Base-by-base conservation (phyloP, 2,329 filamentous ascomycete species). In the Trichoderma sp. region DNA sequence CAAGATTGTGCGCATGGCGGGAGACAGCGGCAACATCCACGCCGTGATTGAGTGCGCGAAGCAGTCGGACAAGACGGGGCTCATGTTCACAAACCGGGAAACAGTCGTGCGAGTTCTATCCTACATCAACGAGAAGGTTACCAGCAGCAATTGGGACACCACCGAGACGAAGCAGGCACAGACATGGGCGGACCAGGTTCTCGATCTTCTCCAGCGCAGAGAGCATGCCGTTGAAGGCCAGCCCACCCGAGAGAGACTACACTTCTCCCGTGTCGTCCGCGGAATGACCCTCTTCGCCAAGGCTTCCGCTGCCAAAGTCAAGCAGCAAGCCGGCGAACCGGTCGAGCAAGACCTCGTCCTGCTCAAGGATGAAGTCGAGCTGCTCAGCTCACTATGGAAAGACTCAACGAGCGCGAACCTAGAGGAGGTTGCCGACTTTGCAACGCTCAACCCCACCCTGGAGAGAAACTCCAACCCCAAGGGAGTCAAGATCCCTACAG, bases 41-140 rank as follows among this genome's bases (percentile, higher is more conserved):
- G 73, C 81, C 14, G 76, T 88, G 40, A 81, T 89, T 72, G 84
- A 88, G 70, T 83, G 82, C 72, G 82, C 84, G 53, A 83, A 83
- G 72, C 78, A 81, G 72, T 81, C 79, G 66, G 76, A 80, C 35
- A 78, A 79, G 75, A 88, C 87, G 1, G 82, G 81, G 5, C 78
- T 86, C 72, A 71, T 75, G 49, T 78, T 88, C 31, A 75, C 81
- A 56, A 71, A 72, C 19, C 79, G 79, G 68, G 83, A 85, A 74
- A 78, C 76, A 69, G 79, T 83, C 7, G 70, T 73, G 14, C 70
- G 74, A 5, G 59, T 79, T 4, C 69, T 81, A 55, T 66, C 72
- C 5, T 70, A 40, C 63, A 73, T 79, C 71, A 78, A 78, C 72
- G 58, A 71, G 53, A 83, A 81, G 75, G 84, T 86, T 56, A 72